phyloP scores from a whole-genome alignment of 192 early-diverging fungal genomes.

The Umbelopsis sp. region DNA sequence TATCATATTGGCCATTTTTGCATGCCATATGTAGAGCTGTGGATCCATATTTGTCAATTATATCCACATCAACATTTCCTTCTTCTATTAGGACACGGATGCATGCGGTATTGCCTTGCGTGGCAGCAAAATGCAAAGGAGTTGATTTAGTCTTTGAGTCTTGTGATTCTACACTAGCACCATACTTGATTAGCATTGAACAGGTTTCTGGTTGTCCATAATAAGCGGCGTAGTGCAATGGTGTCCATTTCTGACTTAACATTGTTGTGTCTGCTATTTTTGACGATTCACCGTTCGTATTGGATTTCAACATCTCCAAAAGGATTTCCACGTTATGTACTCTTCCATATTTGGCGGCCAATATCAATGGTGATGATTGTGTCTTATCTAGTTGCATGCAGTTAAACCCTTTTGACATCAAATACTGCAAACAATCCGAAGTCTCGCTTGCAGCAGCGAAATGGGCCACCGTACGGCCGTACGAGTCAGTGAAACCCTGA shows the following conservation, averaged over 20 bases:
- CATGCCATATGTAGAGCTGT: constrained; percentile 37
- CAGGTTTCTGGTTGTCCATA: constrained; percentile 45
- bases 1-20: constrained; percentile 49
- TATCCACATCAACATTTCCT: constrained; percentile 26
- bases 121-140: constrained; percentile 36
- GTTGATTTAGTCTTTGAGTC: constrained; percentile 41
- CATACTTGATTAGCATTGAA: constrained; percentile 36
- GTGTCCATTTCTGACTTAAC: constrained; percentile 37
- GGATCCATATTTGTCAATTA: constrained; percentile 33
- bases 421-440: constrained; percentile 45
- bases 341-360: constrained; percentile 55
- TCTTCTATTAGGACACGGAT: constrained; percentile 36
- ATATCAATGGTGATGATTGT: constrained; percentile 48
- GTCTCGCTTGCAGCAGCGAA: constrained; percentile 53
- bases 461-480: constrained; percentile 48
- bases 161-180: constrained; percentile 39
- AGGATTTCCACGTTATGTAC: constrained; percentile 32
- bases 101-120: constrained; percentile 31
- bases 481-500: constrained; percentile 41
- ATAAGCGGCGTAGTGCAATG: constrained; percentile 44
- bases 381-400: constrained; percentile 34
- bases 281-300: constrained; percentile 20
- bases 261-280: constrained; percentile 46
- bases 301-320: constrained; percentile 33
- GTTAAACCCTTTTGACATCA: constrained; percentile 41